Evolutionary conservation across 2,329 filamentous ascomycete genomes (phyloP), one percentile per base, ranked within the genome.

Genomic region (Fusarium torreyae): DNA sequence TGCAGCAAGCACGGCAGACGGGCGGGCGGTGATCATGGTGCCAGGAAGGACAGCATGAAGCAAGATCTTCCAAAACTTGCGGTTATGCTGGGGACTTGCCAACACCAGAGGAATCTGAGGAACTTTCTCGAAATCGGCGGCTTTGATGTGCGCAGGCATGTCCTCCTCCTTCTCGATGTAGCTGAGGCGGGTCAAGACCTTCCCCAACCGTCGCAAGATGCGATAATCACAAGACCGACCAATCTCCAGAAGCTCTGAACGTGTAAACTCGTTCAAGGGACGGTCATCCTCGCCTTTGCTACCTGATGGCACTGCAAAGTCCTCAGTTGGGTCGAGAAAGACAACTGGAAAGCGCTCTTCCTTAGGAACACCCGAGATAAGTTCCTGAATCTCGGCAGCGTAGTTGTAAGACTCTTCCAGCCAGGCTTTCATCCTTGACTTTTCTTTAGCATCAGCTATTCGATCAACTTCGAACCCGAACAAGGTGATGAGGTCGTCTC

Each of bases 381-480:
- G 63, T 0, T 78, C 75, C 24, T 77, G 58, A 8, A 86, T 82
- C 24, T 86, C 84, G 7, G 75, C 80, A 0, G 77, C 79, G 63
- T 80, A 83, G 69, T 87, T 81, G 68, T 87, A 87, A 2, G 84
- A 86, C 57, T 83, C 83, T 13, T 83, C 83, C 3, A 87, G 75
- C 85, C 85, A 87, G 0, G 57, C 63, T 69, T 81, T 83, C 81
- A 86, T 81, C 1, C 74, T 73, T 0, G 52, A 58, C 64, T 80
- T 84, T 40, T 82, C 77, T 0, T 76, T 68, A 0, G 43, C 33
- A 28, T 81, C 56, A 0, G 46, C 22, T 26, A 85, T 78, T 1
- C 65, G 74, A 7, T 82, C 78, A 2, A 85, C 77, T n/a, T 78
- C 65, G 1, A 70, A 57, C 2, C 82, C 78, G 54, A 87, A 86